Base-by-base conservation (phyloP, 2,329 filamentous ascomycete genomes). In the Colletotrichum truncatum region DNA sequence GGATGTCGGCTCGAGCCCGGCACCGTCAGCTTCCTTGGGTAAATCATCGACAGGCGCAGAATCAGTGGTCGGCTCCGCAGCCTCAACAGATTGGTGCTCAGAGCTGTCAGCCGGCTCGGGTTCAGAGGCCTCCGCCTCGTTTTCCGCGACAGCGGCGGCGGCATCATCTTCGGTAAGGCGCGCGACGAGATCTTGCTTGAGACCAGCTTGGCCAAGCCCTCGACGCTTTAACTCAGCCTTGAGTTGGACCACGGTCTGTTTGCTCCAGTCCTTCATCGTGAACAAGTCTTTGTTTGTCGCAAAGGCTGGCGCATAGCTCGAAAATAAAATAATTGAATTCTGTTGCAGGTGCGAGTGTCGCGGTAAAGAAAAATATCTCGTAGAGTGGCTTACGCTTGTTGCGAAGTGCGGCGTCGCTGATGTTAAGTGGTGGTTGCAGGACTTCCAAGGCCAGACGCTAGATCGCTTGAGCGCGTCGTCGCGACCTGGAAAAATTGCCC, bases 211-310 rank as follows among this genome's bases (percentile, higher is more conserved):
- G 6, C 88, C 81, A 38, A 94, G 85, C n/a, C 89, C 89, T 68
- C 91, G 87, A 64, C 82, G 84, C 78, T 92, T 93, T 41, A 94
- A 84, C 81, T 94, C 91, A 21, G 87, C 87, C 77, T 90, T 91
- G 64, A 95, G 85, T 72, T 94, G 91, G 32, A 89, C 83, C 68
- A 95, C 92, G 79, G 92, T 94, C 73, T 90, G 84, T 77, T 81
- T 85, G 67, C 76, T 78, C 81, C 84, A 88, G 70, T 87, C 84
- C 54, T 79, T 77, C 82, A 84, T 86, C 68, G 65, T 78, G 70
- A 68, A 26, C 28, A 48, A 28, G 30, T 43, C 26, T 52, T 55
- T 25, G 23, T 21, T 51, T 9, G 36, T 30, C 87, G 38, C 43
- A 49, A 48, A 21, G 9, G 39, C n/a, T 64, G 52, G 25, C 60